Evolutionary conservation across 257 asterid genomes (phyloP).

Genomic region (Jasminum sambac): DNA sequence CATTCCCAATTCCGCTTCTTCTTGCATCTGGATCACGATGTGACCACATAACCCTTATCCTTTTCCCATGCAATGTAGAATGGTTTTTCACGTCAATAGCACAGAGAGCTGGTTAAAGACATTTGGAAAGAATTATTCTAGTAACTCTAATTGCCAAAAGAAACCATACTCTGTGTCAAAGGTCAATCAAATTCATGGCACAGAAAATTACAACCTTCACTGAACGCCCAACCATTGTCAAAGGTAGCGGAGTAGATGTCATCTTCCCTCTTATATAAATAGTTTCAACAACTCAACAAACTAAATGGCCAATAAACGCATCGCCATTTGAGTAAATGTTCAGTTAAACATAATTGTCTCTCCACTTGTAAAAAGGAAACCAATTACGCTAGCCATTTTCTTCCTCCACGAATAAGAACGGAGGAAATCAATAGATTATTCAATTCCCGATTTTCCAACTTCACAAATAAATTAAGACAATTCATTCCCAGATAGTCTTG

Average conservation of each 20-base stretch:
- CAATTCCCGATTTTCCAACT: not conserved
- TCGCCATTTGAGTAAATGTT: not conserved
- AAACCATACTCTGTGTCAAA: not conserved
- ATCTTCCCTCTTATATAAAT: not conserved
- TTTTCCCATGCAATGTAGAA: conserved; percentile 42
- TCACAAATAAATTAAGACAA: not conserved
- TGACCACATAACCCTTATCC: conserved; percentile 56
- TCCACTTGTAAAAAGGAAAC: not conserved
- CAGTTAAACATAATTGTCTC: not conserved
- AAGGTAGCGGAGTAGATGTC: not conserved
- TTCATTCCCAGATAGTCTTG: not conserved
- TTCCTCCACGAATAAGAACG: not conserved
- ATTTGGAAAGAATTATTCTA: not conserved
- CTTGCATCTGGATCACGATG: conserved; percentile 53
- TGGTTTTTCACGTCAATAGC: conserved; percentile 52
- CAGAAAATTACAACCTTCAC: not conserved
- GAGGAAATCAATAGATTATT: not conserved
- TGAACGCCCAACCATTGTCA: not conserved
- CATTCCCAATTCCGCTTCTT: conserved; percentile 56
- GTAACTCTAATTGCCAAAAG: not conserved
- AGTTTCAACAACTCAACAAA: not conserved
- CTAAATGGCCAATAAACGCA: not conserved
- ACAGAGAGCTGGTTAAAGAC: conserved; percentile 31
- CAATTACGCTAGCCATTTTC: not conserved
- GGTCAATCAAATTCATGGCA: not conserved